Base-by-base conservation (phyloP, 345 rosid genomes). In the Kernera saxatilis region DNA sequence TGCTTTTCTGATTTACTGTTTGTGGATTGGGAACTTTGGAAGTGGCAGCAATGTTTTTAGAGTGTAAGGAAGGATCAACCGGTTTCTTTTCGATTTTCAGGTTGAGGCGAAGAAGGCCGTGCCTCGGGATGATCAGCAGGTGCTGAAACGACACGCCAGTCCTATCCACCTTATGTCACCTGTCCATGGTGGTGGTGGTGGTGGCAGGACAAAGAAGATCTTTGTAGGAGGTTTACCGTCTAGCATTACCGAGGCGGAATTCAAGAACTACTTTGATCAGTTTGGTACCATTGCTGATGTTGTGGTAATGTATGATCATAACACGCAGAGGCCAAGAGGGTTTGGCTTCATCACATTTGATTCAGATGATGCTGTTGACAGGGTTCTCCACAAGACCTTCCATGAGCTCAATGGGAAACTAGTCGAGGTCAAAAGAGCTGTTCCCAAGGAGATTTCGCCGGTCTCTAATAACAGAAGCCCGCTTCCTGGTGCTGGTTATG, bases 41-140 rank as follows among this genome's bases (percentile, higher is more conserved):
- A 54, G n/a, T 54, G 57, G 17, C 51, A 46, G 19, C 12, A 40
- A 60, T 41, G 43, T 48, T 65, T 8, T 29, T 19, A 48, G 30
- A 50, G 19, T 37, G 57, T 36, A 30, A 14, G 8, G 56, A 25
- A 57, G 33, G 18, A 59, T 17, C 57, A 4, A 3, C 2, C 6
- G 14, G 12, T 6, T 27, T 27, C 10, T 3, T 45, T 22, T 71
- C 62, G 52, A 15, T 15, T 57, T 33, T 12, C 80, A 91, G 97
- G 98, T 93, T 65, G 98, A 93, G 78, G 98, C 98, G 18, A 93
- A 93, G 88, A 93, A 87, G 81, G 93, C 95, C 14, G 95, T 91
- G 51, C 93, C 91, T 14, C 75, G 97, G 65, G 97, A 91, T 70
- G 97, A 88, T 74, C 97, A 88, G 53, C 85, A 87, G 65, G 80